Base-by-base conservation (phyloP, 73 alveolate species). In the Paramecium octaurelia region DNA sequence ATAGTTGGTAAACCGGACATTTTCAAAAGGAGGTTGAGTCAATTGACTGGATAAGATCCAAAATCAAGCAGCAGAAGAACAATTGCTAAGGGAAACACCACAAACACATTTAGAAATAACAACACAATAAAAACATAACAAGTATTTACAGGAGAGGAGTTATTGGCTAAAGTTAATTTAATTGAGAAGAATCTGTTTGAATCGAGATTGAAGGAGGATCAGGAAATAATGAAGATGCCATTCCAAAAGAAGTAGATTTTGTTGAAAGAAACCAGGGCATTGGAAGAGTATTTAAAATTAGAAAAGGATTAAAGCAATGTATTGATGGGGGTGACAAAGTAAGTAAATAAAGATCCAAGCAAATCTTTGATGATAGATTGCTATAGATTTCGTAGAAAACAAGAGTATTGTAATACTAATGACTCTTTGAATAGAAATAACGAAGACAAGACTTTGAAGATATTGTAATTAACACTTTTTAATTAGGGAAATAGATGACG, bases 311-410 rank as follows among this genome's bases (percentile, higher is more conserved):
- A 75, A 18, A 40, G 10, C n/a, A 21, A 75, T 36, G 10, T 75
- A 75, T 36, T 75, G 23, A 14, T 8, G 4, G 36, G 18, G 38
- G 34, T 36, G 18, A 12, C 88, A 0, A 40, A 24, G 35, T 21
- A 24, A 31, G 35, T 20, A 18, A 75, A 40, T 75, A 75, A 44
- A 75, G 88, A 75, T 75, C 88, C 88, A 21, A 34, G 24, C 14
- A 75, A 75, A 75, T 75, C 88, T n/a, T 59, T 75, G n/a, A 75
- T 75, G 88, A 10, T 75, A 8, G 88, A 75, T 36, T 34, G 42
- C 6, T 75, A 75, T 36, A 21, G 60, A 34, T 75, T 34, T 75
- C 58, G 88, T 14, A 29, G 48, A 40, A 75, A 35, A 75, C 5
- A 34, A 44, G 88, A 75, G n/a, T 40, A 75, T 36, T 21, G 42